Base-by-base conservation (phyloP, 164 flowering plant genomes). In the Cinnamomum chago region DNA sequence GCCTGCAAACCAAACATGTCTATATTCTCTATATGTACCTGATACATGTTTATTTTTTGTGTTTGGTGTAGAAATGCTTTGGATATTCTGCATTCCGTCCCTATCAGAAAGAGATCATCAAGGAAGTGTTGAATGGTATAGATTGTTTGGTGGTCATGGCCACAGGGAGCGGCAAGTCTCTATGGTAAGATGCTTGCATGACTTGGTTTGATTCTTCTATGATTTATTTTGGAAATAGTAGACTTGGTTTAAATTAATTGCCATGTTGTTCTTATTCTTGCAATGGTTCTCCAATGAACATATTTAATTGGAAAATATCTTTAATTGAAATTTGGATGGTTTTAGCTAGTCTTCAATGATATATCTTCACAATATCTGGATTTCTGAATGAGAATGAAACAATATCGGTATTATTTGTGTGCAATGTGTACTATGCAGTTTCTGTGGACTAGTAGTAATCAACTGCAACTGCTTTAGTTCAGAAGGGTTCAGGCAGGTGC, bases 121-220 rank as follows among this genome's bases (percentile, higher is more conserved):
- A 80, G 73, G 72, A 84, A 55, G 76, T 87, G 30, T 40, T 89
- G 3, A 72, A 75, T 6, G 80, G 84, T 74, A 87, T 76, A 70
- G 92, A 89, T 66, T 82, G 80, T 71, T 77, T 89, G 80, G 89
- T 87, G 12, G 87, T 89, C 51, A 87, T 87, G 92, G 89, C 92
- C 67, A 89, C 92, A 40, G 92, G 92, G 3, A 86, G 90, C 68
- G 92, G 92, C 60, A 89, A 89, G 73, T 89, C 92, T 24, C 62
- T 89, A 67, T 89, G 92, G 92, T 89, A 81, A 68, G 71, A 47
- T 23, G 15, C n/a, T 62, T 28, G 47, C 27, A 25, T 64, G 28
- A 11, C 5, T 22, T 6, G 20, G 25, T 51, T 15, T 69, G 30
- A 10, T 68, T 27, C 52, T 24, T 47, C 22, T 25, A 20, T 15